A percentile compares a stretch with the other conserved stretches of the same genome.
Evolutionary conservation across 805 yeast species (phyloP).

Genomic region (Barnettozyma pratensis): DNA sequence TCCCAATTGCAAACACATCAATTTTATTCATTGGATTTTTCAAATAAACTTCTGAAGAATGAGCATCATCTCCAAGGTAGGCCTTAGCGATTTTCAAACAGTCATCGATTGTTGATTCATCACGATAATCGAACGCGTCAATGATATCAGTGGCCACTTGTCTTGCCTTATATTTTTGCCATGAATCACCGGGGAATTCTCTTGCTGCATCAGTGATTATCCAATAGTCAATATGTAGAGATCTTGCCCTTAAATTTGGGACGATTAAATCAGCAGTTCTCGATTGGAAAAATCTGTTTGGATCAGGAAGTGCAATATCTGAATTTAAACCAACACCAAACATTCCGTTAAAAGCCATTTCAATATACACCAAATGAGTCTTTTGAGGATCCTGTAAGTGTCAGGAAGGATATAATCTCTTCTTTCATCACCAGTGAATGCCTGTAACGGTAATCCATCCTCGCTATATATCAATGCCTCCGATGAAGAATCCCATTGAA

Average conservation of each 20-base stretch:
- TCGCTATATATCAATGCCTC: slow-evolving; percentile 78
- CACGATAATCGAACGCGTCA: slow-evolving; percentile 73
- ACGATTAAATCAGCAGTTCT: slow-evolving; percentile 72
- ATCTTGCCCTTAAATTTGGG: slow-evolving; percentile 77
- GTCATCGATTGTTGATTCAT: slow-evolving; percentile 47
- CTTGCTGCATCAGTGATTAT: slow-evolving; percentile 88
- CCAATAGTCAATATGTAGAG: slow-evolving; percentile 77
- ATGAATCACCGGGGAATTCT: slow-evolving; percentile 65
- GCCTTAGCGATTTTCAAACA: slow-evolving; percentile 64
- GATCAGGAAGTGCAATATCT: slow-evolving; percentile 62
- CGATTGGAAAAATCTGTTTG: slow-evolving; percentile 65
- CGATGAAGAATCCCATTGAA: slow-evolving; percentile 81
- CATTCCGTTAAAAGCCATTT: slow-evolving; percentile 93
- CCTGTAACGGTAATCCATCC: slow-evolving; percentile 69
- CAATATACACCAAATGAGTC: slow-evolving; percentile 70
- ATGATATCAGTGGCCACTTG: slow-evolving; percentile 74
- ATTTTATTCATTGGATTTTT: slow-evolving; percentile 29
- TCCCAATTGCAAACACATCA: slow-evolving; percentile 82
- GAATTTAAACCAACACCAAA: slow-evolving; percentile 68
- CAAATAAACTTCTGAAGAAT: slow-evolving; percentile 59
- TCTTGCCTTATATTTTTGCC: slow-evolving; percentile 83
- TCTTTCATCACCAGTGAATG: slow-evolving; percentile 82
- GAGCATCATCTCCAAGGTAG: slow-evolving; percentile 61
- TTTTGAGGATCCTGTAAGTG: slow-evolving; percentile 42
- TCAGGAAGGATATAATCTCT: slow-evolving; percentile 63